phyloP scores from a whole-genome alignment of 177 flowering plant species.

The Vitis hybrid region DNA sequence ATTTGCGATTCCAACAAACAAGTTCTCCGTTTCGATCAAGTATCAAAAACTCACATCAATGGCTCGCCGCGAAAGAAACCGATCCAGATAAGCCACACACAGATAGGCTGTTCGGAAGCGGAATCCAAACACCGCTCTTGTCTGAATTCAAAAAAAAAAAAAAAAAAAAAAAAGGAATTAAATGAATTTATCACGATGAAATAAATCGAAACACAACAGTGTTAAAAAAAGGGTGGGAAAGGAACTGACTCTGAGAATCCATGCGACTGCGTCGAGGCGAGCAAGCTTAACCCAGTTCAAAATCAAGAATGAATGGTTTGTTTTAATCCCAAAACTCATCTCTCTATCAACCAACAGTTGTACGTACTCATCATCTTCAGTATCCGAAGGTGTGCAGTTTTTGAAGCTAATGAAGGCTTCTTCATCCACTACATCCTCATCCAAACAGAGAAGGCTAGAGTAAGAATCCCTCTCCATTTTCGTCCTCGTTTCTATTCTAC shows the following conservation, averaged over 20 bases:
- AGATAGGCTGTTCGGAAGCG: slow-evolving; percentile 55
- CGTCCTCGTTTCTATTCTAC: background rate
- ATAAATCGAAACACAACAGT: background rate
- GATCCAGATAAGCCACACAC: slow-evolving; percentile 62
- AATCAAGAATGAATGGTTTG: slow-evolving; percentile 5
- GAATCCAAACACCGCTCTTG: slow-evolving; percentile 47
- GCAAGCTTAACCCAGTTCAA: slow-evolving; percentile 21
- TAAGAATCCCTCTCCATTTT: slow-evolving; percentile 12
- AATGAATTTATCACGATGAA: too few species aligned
- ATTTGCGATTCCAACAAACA: background rate
- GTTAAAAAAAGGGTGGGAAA: background rate
- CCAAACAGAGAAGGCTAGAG: slow-evolving; percentile 20
- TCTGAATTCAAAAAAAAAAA: slow-evolving; percentile 26
- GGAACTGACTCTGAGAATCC: slow-evolving; percentile 34
- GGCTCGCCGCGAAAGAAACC: slow-evolving; percentile 45
- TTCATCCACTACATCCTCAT: slow-evolving; percentile 11
- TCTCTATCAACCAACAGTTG: slow-evolving; percentile 23
- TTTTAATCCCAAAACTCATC: slow-evolving; percentile 16
- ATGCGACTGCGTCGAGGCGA: slow-evolving; percentile 30
- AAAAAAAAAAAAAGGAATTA: background rate
- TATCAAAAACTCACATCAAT: slow-evolving; percentile 43
- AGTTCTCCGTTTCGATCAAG: too few species aligned
- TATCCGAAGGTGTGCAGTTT: background rate
- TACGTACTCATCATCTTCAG: slow-evolving; percentile 22
- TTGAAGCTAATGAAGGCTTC: background rate